Conservation (phyloP, 2,329 filamentous ascomycete species). For the Fusarium dimerum region DNA sequence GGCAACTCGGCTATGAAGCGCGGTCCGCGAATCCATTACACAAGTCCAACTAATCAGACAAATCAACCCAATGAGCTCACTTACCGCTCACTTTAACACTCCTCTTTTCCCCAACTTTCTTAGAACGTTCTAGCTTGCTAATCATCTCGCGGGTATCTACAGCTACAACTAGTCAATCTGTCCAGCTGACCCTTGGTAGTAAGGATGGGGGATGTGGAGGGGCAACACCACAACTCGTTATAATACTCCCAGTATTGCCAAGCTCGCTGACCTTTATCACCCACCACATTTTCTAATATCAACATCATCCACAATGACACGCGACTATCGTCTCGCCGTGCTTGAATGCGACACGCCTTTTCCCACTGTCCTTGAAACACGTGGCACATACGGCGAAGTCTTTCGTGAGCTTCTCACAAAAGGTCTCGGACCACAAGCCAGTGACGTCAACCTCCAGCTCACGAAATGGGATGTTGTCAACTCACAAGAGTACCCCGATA, state of each 20-base stretch:
- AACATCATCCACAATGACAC: constrained; percentile 15
- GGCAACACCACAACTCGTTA: neutral
- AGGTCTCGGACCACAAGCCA: constrained; percentile 15
- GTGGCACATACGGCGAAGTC: constrained; percentile 34
- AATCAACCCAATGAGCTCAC: constrained; percentile 20
- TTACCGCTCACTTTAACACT: constrained; percentile 20
- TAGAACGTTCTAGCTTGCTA: neutral
- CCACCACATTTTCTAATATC: neutral
- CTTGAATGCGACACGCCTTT: constrained; percentile 37
- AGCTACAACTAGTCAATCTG: constrained; percentile 6
- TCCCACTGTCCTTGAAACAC: constrained; percentile 24
- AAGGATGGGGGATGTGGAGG: neutral
- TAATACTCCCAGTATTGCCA: neutral
- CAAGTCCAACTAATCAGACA: too few species aligned
- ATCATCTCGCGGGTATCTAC: too few species aligned
- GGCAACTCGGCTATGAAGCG: neutral
- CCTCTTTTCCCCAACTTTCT: neutral
- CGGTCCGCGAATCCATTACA: too few species aligned
- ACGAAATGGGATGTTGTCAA: constrained; percentile 34
- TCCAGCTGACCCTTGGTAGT: neutral
- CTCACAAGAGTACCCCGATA: constrained; percentile 28
- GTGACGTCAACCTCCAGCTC: constrained; percentile 26
- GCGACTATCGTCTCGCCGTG: constrained; percentile 28
- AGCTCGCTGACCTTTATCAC: neutral
- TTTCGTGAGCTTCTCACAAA: constrained; percentile 31